Evolutionary conservation across 2,329 filamentous ascomycete genomes (phyloP).

Genomic region (Penicillium oxalicum): DNA sequence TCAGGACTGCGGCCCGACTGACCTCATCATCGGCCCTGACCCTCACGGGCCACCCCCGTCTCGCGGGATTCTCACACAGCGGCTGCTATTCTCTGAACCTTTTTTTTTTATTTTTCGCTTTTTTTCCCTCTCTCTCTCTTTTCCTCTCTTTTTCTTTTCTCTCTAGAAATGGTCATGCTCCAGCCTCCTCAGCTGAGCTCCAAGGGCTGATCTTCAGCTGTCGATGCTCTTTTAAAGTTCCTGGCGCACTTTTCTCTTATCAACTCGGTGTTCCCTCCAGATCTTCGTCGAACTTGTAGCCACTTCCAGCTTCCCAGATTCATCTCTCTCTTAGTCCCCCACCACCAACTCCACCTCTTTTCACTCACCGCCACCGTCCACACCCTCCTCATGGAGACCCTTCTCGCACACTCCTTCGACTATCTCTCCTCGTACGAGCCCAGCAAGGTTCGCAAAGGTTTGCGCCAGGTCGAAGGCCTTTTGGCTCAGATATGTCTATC

Average conservation of each 20-base stretch:
- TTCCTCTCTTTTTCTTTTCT: no score
- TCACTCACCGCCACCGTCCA: constrained; percentile 14
- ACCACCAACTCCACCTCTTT: constrained; percentile 8
- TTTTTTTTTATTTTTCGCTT: neutral
- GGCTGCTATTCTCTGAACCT: constrained; percentile 1
- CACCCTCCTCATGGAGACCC: constrained; percentile 65
- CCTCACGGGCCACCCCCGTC: constrained; percentile 11
- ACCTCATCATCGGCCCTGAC: constrained; percentile 12
- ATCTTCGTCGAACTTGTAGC: neutral
- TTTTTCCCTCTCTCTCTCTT: no score
- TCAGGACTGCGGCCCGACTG: constrained; percentile 5
- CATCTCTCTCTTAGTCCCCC: constrained; percentile 1
- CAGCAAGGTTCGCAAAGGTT: constrained; percentile 82
- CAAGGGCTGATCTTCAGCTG: neutral
- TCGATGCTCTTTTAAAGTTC: neutral
- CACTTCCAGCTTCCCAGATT: neutral
- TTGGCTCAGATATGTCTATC: constrained; percentile 91
- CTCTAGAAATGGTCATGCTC: neutral
- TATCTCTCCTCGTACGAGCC: constrained; percentile 91
- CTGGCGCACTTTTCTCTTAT: no score
- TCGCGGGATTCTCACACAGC: no score
- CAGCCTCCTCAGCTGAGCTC: constrained; percentile 8
- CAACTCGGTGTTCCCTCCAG: neutral
- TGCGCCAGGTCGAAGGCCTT: constrained; percentile 89
- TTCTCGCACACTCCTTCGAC: constrained; percentile 90